Base-by-base conservation (phyloP, 2,329 filamentous ascomycete species). In the Fusarium sp. region DNA sequence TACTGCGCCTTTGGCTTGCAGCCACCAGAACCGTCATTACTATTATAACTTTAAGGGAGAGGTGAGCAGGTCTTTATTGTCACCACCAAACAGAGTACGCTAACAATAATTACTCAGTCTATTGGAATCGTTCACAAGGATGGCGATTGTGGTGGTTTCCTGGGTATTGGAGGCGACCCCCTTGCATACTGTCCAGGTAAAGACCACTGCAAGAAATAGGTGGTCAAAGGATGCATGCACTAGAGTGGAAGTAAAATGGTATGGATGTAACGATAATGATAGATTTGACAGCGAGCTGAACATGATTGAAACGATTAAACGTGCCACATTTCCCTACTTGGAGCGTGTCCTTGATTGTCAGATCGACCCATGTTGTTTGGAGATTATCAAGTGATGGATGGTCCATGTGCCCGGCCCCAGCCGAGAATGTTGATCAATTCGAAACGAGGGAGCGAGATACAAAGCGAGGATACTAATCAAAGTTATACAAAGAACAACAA, bases 31-130 rank as follows among this genome's bases (percentile, higher is more conserved):
- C 22, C 64, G 64, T 3, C 64, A 67, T 16, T 67, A 63, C 24
- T 67, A 46, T 40, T 67, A 58, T 20, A 59, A 58, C 10, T 67
- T 35, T 44, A 60, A 68, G 29, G 66, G 62, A 44, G 56, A 66
- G 11, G 55, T 38, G 5, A 58, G 49, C 31, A 22, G 27, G 17
- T 14, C 16, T 17, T 22, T 11, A 14, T 12, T n/a, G 6, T 16
- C 2, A 5, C 12, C 9, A 9, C 16, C 6, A n/a, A 12, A 20
- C 11, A 5, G 5, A 11, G 51, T 6, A 33, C 31, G 27, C 46
- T 51, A 22, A 66, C 53, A 24, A 31, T 16, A 8, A 38, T n/a
- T 2, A 2, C 17, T 3, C 29, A 59, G 51, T 12, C 53, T 17
- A 64, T 67, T 3, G 61, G 53, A 12, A 67, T 67, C 12, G 53